Evolutionary conservation across 371 early-diverging fungal species (phyloP), one percentile per base, ranked within the genome.

Genomic region (Rhizopus arrhizus): DNA sequence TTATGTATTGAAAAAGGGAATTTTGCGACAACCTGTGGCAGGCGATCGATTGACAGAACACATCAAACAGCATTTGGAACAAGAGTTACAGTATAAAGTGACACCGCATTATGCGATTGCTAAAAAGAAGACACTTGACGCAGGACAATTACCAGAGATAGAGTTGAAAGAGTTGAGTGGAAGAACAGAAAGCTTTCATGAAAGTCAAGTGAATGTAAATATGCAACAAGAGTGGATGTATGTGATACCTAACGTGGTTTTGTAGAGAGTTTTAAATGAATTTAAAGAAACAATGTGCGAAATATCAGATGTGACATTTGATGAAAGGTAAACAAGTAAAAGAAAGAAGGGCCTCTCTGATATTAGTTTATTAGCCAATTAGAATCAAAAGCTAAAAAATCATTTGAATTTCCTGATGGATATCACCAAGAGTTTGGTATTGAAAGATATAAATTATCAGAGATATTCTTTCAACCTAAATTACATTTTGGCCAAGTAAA

Each of bases 391-490:
- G 89, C 91, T 36, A 84, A 86, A 61, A 91, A 91, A 62, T 81
- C 91, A 31, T 96, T 89, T 64, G 99, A 99, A 76, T 95, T 99
- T 62, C 93, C 97, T 35, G 91, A 94, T 64, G 99, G 99, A 16
- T 97, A 89, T 75, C 96, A 95, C 68, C 75, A 83, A 61, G 71
- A 82, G 13, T 91, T 94, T 73, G 93, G 91, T 29, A 61, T 81
- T 6, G 90, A 93, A 55, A 85, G 99, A 28, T 96, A 86, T 70
- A 79, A 80, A 57, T 63, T 88, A 9, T 90, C 94, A 1, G 99
- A 98, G 70, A 80, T 88, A 13, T 70, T 98, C 58, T 97, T 96
- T 74, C 40, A 55, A 65, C 29, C 60, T 56, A 32, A 13, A 32
- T 6, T 43, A 62, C 49, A 49, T 51, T 38, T 54, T 7, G 40